A percentile compares a stretch with the other conserved stretches of the same genome.
Conservation (phyloP, 306 rosid genomes). For the Dicorynia guianensis region DNA sequence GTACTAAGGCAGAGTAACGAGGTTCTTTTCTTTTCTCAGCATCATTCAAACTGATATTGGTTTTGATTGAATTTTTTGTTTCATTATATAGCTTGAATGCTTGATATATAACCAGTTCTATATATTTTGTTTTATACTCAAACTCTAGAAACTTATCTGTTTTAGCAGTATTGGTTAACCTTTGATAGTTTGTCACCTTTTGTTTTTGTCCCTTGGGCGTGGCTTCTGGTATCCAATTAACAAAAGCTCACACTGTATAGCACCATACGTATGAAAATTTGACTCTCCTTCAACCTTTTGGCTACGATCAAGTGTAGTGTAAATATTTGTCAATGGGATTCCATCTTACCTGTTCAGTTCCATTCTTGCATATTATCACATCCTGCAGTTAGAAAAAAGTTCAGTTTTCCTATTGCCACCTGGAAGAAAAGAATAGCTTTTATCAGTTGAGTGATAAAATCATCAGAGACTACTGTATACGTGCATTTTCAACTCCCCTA, state of each 20-base stretch:
- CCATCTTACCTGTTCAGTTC: conserved; percentile 75
- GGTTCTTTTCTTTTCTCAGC: neutral
- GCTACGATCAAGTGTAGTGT: neutral
- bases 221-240: no score
- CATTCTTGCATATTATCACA: conserved; percentile 66
- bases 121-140: no score
- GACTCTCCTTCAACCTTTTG: no score
- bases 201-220: no score
- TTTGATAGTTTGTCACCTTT: no score
- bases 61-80: neutral
- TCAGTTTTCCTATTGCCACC: conserved; percentile 29
- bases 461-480: conserved; percentile 75
- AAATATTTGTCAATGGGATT: conserved; percentile 27
- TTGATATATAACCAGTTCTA: no score
- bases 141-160: no score
- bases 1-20: neutral
- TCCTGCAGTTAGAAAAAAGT: conserved; percentile 68
- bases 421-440: conserved; percentile 22
- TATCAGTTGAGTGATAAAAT: conserved; percentile 77
- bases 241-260: no score
- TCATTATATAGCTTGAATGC: no score
- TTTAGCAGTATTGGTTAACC: no score
- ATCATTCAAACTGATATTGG: conserved; percentile 11
- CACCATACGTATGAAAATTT: no score
- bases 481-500: conserved; percentile 58